These are phyloP conservation scores for Albugo laibachii DNA, from an alignment of 352 stramenopile species.

Conservation along the genomic window DNA sequence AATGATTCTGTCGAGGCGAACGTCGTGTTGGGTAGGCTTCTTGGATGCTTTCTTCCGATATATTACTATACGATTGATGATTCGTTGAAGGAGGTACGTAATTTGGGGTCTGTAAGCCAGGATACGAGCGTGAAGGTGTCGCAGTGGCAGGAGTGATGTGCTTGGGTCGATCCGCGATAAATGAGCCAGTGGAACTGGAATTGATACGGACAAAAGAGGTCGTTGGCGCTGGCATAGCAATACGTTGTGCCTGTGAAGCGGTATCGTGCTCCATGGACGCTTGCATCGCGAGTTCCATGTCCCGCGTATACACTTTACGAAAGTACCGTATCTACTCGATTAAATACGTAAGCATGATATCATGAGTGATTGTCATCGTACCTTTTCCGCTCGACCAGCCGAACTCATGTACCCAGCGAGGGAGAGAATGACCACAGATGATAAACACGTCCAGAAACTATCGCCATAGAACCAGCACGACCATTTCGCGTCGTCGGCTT, in stretches of 20 bases:
- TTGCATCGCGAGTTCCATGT: conserved; percentile 55
- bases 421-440: conserved; percentile 53
- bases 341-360: background rate
- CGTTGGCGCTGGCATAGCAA: no score
- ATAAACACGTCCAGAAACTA: conserved; percentile 74
- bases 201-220: no score
- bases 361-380: background rate
- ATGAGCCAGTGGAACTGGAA: no score
- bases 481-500: conserved; percentile 41
- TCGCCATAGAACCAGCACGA: conserved; percentile 76
- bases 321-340: conserved; percentile 41
- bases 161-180: no score
- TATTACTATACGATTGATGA: no score
- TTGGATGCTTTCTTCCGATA: no score
- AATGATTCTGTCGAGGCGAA: no score
- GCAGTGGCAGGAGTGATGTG: no score
- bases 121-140: no score
- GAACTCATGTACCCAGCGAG: conserved; percentile 63
- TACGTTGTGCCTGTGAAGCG: background rate
- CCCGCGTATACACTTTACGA: conserved; percentile 59
- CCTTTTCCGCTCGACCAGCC: conserved; percentile 53
- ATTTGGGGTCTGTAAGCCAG: no score
- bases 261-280: conserved; percentile 38
- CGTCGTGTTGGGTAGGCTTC: no score
- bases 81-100: no score